phyloP scores from a whole-genome alignment of 805 yeast species.

The Schwanniomyces yamadae region DNA sequence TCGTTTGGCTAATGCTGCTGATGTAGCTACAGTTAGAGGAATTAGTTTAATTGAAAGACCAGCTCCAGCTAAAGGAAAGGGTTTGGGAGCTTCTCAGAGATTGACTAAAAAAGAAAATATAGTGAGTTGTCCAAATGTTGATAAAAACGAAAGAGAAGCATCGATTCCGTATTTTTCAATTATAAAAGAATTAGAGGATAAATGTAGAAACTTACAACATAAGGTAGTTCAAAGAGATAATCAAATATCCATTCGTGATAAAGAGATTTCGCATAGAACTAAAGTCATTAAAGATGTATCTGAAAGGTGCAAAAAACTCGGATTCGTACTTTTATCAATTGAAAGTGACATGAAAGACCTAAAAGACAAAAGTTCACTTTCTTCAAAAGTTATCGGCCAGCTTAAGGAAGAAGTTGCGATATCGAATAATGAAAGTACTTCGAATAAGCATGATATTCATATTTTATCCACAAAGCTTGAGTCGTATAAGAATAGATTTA shows the following conservation, averaged over 20 bases:
- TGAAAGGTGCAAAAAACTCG: background rate
- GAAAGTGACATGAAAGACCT: background rate
- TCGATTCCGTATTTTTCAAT: conserved; percentile 3
- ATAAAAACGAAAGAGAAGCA: too few species aligned
- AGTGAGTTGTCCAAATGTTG: too few species aligned
- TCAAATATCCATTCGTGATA: background rate
- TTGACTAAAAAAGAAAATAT: background rate
- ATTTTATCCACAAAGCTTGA: background rate
- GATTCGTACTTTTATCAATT: background rate
- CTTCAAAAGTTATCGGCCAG: background rate
- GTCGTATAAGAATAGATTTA: background rate
- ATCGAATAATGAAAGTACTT: too few species aligned
- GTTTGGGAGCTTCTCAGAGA: too few species aligned
- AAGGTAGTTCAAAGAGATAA: background rate
- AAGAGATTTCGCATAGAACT: background rate
- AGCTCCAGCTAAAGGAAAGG: too few species aligned
- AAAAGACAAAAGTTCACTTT: background rate
- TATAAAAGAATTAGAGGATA: conserved; percentile 3
- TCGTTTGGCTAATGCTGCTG: too few species aligned
- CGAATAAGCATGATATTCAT: background rate
- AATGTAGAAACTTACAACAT: background rate
- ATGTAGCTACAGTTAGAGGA: too few species aligned
- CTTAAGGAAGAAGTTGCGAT: background rate
- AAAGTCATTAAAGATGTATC: background rate
- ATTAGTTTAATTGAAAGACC: too few species aligned